Evolutionary conservation across 2,329 filamentous ascomycete species (phyloP), one percentile per base, ranked within the genome.

Genomic region (Ophiostoma ulmi): DNA sequence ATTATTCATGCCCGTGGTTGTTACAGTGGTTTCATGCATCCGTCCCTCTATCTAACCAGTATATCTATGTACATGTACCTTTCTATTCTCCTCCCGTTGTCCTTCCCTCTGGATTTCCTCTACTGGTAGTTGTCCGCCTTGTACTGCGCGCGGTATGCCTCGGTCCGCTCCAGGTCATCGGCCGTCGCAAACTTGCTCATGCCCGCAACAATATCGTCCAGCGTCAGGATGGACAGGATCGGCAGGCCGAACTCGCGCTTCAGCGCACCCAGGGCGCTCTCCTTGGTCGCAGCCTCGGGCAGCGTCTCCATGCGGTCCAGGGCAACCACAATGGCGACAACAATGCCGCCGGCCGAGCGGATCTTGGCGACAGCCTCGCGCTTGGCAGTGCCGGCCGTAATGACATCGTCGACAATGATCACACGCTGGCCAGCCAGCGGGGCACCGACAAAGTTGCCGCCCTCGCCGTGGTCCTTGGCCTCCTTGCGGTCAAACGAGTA

Each of bases 401-500:
- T 94, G 71, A 99, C 94, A 81, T 98, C 95, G 83, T 99, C 95
- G 58, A 99, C 90, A 75, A 99, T 91, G 44, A 99, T 85, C 20
- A 97, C 88, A 72, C 86, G 88, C 86, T 95, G 94, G 70, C 92
- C 94, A 81, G 91, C 91, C 69, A 98, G 83, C 7, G 90, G 86
- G 39, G 93, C 91, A 13, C 95, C 95, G 17, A 98, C 94, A 76
- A 98, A 97, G 78, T 88, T 91, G 64, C 95, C 94, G 44, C 94
- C 94, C 81, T 99, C 95, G 64, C 95, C 94, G 79, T 98, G 94
- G 77, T 93, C 91, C 84, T 98, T 98, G 77, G 90, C 91, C 82
- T 98, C 95, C 82, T 98, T 98, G 77, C 95, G 88, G 82, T 98
- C 96, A 82, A 97, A 98, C 44, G 89, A 90, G 82, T 97, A 98